Evolutionary conservation across 495 filamentous ascomycete species (phyloP), one percentile per base, ranked within the genome.

Genomic region (Neurospora sublineolata): DNA sequence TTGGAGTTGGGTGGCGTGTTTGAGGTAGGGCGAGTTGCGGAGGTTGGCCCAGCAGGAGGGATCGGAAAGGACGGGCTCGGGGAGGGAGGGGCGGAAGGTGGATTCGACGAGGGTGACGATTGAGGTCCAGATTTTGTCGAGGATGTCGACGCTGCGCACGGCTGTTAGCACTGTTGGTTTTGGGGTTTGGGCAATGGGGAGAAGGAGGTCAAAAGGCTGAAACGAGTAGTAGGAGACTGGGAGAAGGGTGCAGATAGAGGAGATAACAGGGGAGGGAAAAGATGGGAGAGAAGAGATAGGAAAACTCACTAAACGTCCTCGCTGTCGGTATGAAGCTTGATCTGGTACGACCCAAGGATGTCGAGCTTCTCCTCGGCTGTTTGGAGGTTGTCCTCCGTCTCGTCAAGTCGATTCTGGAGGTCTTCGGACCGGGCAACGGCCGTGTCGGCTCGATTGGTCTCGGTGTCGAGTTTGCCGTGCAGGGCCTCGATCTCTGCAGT

Each of bases 41-140:
- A 81, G 77, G 72, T 81, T 81, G 71, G 73, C 76, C 79, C 79
- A 81, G 76, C 79, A 81, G 2, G 78, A 80, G 3, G 77, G 73
- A 71, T 81, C 79, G 7, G 71, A 37, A 4, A 81, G 77, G 69
- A 77, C 77, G n/a, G 44, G 20, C 10, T 79, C 75, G 69, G 79
- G 77, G 58, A 81, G 79, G 73, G 80, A 77, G 23, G 75, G 78
- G 23, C 78, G 77, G 77, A 81, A 81, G 16, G 78, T 78, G 18
- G 38, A 69, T 39, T 80, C 79, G 70, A 81, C 78, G 8, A 81
- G 78, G 27, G 75, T 78, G 18, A 81, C 77, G 60, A 80, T 77
- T 36, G 77, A 77, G 37, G 79, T 81, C 79, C 79, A 81, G 73
- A 81, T 81, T 67, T 76, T 80, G 76, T 81, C 79, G 41, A 81